phyloP scores from a whole-genome alignment of 2,329 filamentous ascomycete species.

The Sclerotinia borealis region DNA sequence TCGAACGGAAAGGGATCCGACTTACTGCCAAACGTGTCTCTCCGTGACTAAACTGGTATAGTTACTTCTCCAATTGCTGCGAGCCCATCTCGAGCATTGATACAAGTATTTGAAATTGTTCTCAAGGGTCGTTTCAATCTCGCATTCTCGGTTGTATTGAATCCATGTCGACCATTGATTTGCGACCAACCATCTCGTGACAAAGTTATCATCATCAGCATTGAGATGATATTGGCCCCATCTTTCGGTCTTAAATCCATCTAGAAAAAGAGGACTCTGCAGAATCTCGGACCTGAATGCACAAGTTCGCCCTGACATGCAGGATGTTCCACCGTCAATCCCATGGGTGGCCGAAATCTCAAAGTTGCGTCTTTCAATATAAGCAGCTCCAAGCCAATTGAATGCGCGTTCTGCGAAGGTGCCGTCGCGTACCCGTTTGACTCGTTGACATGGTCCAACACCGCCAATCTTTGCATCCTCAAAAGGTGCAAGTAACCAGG shows the following conservation, averaged over 20 bases:
- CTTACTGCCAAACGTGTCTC: conserved; percentile 81
- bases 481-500: conserved; percentile 90
- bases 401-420: conserved; percentile 60
- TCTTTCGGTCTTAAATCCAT: conserved; percentile 85
- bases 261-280: conserved; percentile 75
- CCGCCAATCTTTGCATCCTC: conserved; percentile 79
- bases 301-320: conserved; percentile 89
- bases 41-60: conserved; percentile 83
- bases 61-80: conserved; percentile 97
- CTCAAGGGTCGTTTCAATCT: conserved; percentile 89
- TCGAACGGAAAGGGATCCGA: conserved; percentile 25
- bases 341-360: conserved; percentile 94
- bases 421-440: conserved; percentile 58
- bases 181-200: conserved; percentile 90
- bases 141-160: conserved; percentile 86
- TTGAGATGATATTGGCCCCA: conserved; percentile 88
- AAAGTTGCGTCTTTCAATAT: conserved; percentile 91
- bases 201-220: conserved; percentile 96
- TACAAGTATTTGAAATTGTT: conserved; percentile 83
- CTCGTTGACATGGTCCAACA: conserved; percentile 84
- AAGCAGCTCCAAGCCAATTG: conserved; percentile 87
- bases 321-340: conserved; percentile 92
- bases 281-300: conserved; percentile 88
- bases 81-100: conserved; percentile 90
- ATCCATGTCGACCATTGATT: conserved; percentile 93